Percentiles rank a stretch among this genome's conserved stretches.
Conservation (phyloP, 1,139 yeast species). For the Komagataea norvegica region DNA sequence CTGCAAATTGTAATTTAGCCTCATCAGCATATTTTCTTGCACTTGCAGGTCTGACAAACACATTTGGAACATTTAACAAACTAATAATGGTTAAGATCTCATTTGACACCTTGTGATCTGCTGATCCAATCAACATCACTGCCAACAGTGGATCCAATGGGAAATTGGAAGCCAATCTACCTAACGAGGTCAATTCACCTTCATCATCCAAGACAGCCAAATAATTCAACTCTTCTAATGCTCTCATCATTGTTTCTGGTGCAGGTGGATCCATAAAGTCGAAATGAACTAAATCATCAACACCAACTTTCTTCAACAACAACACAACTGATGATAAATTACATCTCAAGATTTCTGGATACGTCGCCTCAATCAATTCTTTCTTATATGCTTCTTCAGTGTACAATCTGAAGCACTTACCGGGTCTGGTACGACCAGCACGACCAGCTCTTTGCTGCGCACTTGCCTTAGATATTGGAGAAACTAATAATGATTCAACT, state of each 20-base stretch:
- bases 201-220: slow-evolving; percentile 87
- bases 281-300: slow-evolving; percentile 94
- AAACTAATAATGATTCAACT: slow-evolving; percentile 88
- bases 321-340: slow-evolving; percentile 89
- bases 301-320: slow-evolving; percentile 87
- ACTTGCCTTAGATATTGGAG: slow-evolving; percentile 95
- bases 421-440: slow-evolving; percentile 99
- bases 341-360: slow-evolving; percentile 90
- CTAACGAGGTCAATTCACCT: slow-evolving; percentile 84
- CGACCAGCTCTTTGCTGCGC: slow-evolving; percentile 99
- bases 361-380: slow-evolving; percentile 90
- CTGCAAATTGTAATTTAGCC: slow-evolving; percentile 81
- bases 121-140: slow-evolving; percentile 84
- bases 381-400: slow-evolving; percentile 96
- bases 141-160: slow-evolving; percentile 96
- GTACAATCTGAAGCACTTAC: slow-evolving; percentile 92
- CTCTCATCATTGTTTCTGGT: slow-evolving; percentile 99
- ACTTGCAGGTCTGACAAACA: slow-evolving; percentile 88
- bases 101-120: slow-evolving; percentile 80
- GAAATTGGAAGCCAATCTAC: slow-evolving; percentile 85
- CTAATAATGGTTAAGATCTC: slow-evolving; percentile 89
- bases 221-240: slow-evolving; percentile 90
- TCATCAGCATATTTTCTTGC: slow-evolving; percentile 92
- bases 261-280: slow-evolving; percentile 99
- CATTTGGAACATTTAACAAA: slow-evolving; percentile 85